Base-by-base conservation (phyloP, 169 alveolate genomes). In the Plasmodium billcollinsi region DNA sequence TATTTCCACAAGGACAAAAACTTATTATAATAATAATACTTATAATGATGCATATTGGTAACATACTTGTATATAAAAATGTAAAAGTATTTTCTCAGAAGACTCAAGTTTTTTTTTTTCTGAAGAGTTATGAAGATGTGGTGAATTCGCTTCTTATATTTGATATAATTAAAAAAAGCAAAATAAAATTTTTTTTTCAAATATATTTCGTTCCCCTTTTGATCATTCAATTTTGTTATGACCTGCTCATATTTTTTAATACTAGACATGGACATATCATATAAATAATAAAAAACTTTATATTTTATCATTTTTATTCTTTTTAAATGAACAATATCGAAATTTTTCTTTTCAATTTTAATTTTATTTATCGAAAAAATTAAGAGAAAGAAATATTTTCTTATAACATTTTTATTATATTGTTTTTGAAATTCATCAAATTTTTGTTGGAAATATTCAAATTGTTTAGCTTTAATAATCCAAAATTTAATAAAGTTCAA, bases 341-440 rank as follows among this genome's bases (percentile, higher is more conserved):
- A 76, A 45, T 76, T 76, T 76, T 76, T 76, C 66, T 76, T 76
- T 47, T 65, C 89, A 47, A 76, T 76, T 50, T 76, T 76, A 1
- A 76, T 49, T 49, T 76, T 76, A 43, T 76, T 76, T 9, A 76
- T 65, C 15, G 89, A 62, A 76, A 76, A 76, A n/a, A 76, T 76
- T 15, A 76, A 58, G 3, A 76, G 50, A 45, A 76, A 76, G 69
- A 76, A 65, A 76, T 65, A 76, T 65, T 76, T 76, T 43, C 50
- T 76, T 66, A 76, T 58, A 24, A 63, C 0, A 76, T 76, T 76
- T 21, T 52, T 29, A 63, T 63, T 18, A 21, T 18, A 65, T 65
- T 29, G 63, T 9, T 76, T 18, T 56, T 21, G 21, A 20, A 76
- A 49, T 2, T 76, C 59, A 20, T 45, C 61, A 7, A 52, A 39